Percentiles rank a stretch among this genome's conserved stretches.
phyloP scores from a whole-genome alignment of 129 eudicot genomes.

The Centrapalus pauciflorus region DNA sequence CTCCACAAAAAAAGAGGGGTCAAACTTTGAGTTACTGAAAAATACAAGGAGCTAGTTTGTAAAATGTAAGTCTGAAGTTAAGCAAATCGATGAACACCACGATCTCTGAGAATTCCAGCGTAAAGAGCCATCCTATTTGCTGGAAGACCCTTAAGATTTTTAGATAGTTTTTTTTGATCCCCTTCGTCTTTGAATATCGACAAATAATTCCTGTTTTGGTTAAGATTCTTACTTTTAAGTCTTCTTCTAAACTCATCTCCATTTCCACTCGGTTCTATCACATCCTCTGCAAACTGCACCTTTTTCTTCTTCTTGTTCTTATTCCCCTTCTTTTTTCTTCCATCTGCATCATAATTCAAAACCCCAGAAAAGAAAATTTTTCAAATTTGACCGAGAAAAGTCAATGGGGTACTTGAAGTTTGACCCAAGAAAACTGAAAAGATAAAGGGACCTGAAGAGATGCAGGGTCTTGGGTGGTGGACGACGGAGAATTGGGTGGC shows the following conservation, averaged over 20 bases:
- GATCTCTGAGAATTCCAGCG: slow-evolving; percentile 76
- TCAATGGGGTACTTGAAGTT: background rate
- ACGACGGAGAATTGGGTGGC: slow-evolving; percentile 21
- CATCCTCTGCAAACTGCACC: slow-evolving; percentile 81
- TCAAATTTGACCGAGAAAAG: slow-evolving; percentile 17
- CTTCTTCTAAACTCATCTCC: slow-evolving; percentile 67
- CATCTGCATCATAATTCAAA: slow-evolving; percentile 32
- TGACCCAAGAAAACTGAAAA: slow-evolving; percentile 4
- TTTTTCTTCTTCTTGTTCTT: slow-evolving; percentile 56
- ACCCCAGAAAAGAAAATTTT: background rate
- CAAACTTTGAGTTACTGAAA: slow-evolving; percentile 12
- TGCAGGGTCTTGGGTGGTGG: slow-evolving; percentile 49
- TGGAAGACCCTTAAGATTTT: slow-evolving; percentile 41
- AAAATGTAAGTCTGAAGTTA: slow-evolving; percentile 15
- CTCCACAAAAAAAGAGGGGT: slow-evolving; percentile 11
- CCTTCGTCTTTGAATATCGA: slow-evolving; percentile 20
- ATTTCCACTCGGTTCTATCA: slow-evolving; percentile 77
- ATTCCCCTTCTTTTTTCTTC: slow-evolving; percentile 28
- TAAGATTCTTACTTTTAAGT: slow-evolving; percentile 13
- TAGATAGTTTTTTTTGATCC: slow-evolving; percentile 18
- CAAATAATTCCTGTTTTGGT: slow-evolving; percentile 8
- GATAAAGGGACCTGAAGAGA: slow-evolving; percentile 52
- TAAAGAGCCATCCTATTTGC: slow-evolving; percentile 75
- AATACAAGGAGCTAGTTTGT: background rate
- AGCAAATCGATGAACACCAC: slow-evolving; percentile 47